These are phyloP conservation scores for Jaminaea rosea DNA, from an alignment of 1,284 basidiomycete genomes.

Conservation along the genomic window DNA sequence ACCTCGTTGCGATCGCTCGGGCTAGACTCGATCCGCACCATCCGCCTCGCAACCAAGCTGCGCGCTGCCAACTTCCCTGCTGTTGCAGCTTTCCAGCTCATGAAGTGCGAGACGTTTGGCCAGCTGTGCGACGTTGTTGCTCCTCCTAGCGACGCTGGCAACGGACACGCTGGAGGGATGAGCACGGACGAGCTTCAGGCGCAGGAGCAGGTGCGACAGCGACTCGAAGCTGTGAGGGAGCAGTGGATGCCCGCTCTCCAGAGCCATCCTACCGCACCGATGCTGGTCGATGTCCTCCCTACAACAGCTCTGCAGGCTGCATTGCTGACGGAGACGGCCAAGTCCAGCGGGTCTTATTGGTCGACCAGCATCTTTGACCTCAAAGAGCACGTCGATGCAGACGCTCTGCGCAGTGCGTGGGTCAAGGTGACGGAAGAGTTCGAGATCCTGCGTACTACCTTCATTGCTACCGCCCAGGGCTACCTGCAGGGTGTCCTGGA, in stretches of 20 bases:
- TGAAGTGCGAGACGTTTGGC: not conserved
- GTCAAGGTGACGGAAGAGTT: not conserved
- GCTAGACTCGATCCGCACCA: constrained; percentile 1
- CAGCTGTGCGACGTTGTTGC: not conserved
- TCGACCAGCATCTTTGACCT: not conserved
- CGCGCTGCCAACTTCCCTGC: not conserved
- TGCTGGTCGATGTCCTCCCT: not conserved
- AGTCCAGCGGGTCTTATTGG: not conserved
- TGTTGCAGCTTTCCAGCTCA: not conserved
- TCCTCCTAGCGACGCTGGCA: not conserved
- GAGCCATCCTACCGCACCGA: not conserved
- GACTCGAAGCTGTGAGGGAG: not conserved
- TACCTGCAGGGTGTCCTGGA: not conserved
- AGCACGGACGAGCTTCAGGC: not conserved
- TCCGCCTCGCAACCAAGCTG: not conserved
- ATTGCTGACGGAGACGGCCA: not conserved
- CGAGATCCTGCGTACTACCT: not conserved
- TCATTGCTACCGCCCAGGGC: not conserved
- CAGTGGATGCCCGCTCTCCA: not conserved
- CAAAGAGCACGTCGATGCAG: too few species aligned
- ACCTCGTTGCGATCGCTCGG: not conserved
- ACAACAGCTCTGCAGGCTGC: not conserved
- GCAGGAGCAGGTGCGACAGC: not conserved
- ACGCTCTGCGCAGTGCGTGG: not conserved
- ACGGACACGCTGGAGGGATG: not conserved